Conservation (phyloP, 805 yeast species). For the Zygosaccharomyces siamensis region DNA sequence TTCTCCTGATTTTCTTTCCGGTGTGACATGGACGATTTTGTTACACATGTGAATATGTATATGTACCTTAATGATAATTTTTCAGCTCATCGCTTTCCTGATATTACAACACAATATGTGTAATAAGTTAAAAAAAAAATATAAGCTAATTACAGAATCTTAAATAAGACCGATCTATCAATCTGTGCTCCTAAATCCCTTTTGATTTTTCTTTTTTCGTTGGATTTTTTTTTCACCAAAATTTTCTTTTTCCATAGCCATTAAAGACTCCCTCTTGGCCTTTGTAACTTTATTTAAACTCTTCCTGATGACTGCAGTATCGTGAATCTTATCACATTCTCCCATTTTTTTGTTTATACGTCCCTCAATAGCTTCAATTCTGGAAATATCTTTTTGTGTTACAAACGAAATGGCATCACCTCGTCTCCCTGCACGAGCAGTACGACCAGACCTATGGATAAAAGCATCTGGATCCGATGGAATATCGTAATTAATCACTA, state of each 20-base stretch:
- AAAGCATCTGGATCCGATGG: constrained; percentile 97
- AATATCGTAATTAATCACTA: constrained; percentile 86
- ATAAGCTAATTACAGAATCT: constrained; percentile 1
- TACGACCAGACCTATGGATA: constrained; percentile 96
- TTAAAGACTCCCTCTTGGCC: constrained; percentile 84
- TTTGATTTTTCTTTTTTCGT: constrained; percentile 38
- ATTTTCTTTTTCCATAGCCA: constrained; percentile 90
- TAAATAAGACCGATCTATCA: neutral
- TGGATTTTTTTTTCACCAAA: constrained; percentile 70
- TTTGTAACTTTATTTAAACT: constrained; percentile 64
- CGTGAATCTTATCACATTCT: constrained; percentile 65
- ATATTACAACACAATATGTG: neutral
- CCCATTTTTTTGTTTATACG: constrained; percentile 76
- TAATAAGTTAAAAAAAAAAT: neutral
- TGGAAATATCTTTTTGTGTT: constrained; percentile 75
- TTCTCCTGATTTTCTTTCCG: constrained; percentile 35
- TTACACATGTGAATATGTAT: neutral
- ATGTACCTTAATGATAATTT: neutral
- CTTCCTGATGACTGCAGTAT: constrained; percentile 68
- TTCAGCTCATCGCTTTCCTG: constrained; percentile 10
- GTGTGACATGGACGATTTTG: constrained; percentile 25
- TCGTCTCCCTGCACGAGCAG: constrained; percentile 93
- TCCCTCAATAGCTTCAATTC: constrained; percentile 82
- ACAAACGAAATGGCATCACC: constrained; percentile 83
- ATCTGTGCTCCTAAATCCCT: constrained; percentile 15